Conservation (phyloP, 495 filamentous ascomycete genomes). For the Penicillium antarcticum region DNA sequence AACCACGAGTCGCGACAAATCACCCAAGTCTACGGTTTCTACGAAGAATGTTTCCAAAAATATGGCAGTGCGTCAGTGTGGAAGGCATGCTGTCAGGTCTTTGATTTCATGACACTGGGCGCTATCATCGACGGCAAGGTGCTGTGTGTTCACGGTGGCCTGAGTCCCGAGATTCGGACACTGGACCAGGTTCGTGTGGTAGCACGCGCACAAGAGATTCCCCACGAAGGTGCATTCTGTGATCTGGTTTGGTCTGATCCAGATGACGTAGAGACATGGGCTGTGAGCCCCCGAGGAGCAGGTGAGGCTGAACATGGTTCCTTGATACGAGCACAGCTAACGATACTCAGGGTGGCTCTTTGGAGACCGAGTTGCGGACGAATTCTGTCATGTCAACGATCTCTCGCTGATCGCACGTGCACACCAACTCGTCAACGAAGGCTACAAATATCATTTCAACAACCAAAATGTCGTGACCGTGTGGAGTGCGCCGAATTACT, state of each 20-base stretch:
- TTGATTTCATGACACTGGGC: constrained; percentile 94
- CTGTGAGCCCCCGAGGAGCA: constrained; percentile 88
- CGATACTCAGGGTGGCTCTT: constrained; percentile 75
- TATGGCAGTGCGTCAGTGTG: constrained; percentile 98
- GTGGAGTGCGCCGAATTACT: constrained; percentile 98
- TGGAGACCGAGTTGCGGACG: constrained; percentile 94
- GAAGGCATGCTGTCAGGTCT: constrained; percentile 99
- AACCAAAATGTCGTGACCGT: constrained; percentile 98
- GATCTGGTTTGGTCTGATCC: constrained; percentile 98
- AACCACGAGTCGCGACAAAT: constrained; percentile 99
- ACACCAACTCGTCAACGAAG: constrained; percentile 96
- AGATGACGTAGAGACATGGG: constrained; percentile 98
- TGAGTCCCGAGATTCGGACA: constrained; percentile 94
- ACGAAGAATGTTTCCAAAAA: constrained; percentile 96
- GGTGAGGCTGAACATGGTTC: constrained; percentile 36
- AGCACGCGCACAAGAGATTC: constrained; percentile 94
- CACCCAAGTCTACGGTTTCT: constrained; percentile 98
- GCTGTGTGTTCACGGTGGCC: constrained; percentile 93
- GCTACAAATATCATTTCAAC: constrained; percentile 96
- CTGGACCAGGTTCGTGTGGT: constrained; percentile 98
- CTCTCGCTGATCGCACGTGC: constrained; percentile 92
- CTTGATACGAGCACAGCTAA: neutral
- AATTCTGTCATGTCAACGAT: constrained; percentile 98
- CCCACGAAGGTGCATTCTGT: constrained; percentile 96
- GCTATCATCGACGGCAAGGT: constrained; percentile 97